A percentile compares a stretch with the other conserved stretches of the same genome.
Conservation (phyloP, 352 stramenopile genomes). For the Detonula confervacea region DNA sequence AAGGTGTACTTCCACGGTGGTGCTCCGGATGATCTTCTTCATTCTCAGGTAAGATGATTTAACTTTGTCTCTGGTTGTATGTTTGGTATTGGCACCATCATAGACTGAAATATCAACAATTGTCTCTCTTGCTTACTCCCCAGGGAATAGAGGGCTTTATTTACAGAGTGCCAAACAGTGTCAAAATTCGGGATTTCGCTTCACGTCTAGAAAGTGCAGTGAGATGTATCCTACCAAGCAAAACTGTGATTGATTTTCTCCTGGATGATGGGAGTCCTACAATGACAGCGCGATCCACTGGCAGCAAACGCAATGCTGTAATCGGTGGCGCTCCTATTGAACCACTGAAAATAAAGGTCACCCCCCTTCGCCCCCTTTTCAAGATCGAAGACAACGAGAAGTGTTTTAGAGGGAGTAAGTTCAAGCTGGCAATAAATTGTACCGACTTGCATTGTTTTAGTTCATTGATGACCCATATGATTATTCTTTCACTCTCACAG, state of each 20-base stretch:
- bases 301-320: constrained; percentile 46
- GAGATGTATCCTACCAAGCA: constrained; percentile 78
- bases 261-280: constrained; percentile 81
- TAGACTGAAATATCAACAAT: constrained; percentile 14
- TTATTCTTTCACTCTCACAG: constrained; percentile 16
- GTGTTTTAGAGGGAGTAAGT: constrained; percentile 77
- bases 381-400: constrained; percentile 65
- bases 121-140: neutral
- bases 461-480: neutral
- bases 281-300: constrained; percentile 34
- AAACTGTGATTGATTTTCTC: constrained; percentile 75
- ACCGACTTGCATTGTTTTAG: no score
- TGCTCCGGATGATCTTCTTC: constrained; percentile 84
- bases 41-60: constrained; percentile 46
- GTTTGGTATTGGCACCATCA: neutral
- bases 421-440: neutral
- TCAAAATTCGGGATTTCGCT: constrained; percentile 79
- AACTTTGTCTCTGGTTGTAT: neutral
- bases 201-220: constrained; percentile 69
- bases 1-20: constrained; percentile 86
- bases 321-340: constrained; percentile 74
- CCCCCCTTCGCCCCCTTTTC: constrained; percentile 76
- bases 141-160: constrained; percentile 76
- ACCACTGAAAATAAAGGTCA: constrained; percentile 83
- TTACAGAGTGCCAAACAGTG: constrained; percentile 70